Conservation (phyloP, 192 early-diverging fungal species). For the Entomortierella chlamydospora region DNA sequence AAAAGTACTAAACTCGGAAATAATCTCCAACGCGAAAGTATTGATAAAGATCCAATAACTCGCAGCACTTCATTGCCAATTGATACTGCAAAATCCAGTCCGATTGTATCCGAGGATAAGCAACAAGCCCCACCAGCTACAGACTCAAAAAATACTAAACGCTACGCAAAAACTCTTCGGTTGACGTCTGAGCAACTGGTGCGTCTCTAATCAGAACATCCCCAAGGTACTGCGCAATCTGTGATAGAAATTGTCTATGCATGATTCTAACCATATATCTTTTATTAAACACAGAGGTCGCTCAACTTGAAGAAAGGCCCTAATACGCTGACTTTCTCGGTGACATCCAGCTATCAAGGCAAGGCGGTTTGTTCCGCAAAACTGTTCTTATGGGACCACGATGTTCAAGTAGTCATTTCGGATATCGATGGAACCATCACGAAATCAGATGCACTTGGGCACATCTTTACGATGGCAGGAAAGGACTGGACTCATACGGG, state of each 20-base stretch:
- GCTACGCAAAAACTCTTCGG: slow-evolving; percentile 89
- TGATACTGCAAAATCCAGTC: not conserved
- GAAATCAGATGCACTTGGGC: slow-evolving; percentile 95
- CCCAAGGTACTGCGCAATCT: too few species aligned
- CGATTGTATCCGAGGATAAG: not conserved
- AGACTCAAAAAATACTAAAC: slow-evolving; percentile 15
- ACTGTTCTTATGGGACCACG: slow-evolving; percentile 86
- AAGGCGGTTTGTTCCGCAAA: slow-evolving; percentile 82
- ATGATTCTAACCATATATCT: too few species aligned
- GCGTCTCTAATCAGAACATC: not conserved
- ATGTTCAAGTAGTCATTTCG: slow-evolving; percentile 91
- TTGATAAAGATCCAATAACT: not conserved
- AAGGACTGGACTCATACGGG: slow-evolving; percentile 98
- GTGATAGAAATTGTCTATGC: not conserved
- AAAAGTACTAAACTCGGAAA: too few species aligned
- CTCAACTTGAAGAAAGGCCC: slow-evolving; percentile 85
- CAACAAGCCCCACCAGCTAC: not conserved
- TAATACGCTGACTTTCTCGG: slow-evolving; percentile 90
- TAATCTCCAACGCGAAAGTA: not conserved
- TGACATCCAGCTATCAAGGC: slow-evolving; percentile 79
- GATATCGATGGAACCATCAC: slow-evolving; percentile 99
- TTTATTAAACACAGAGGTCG: slow-evolving; percentile 52
- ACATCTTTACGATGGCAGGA: slow-evolving; percentile 96
- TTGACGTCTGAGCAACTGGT: slow-evolving; percentile 91
- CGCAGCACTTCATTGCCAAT: slow-evolving; percentile 22